Evolutionary conservation across 192 early-diverging fungal species (phyloP).

Genomic region (Entomortierella lignicola): DNA sequence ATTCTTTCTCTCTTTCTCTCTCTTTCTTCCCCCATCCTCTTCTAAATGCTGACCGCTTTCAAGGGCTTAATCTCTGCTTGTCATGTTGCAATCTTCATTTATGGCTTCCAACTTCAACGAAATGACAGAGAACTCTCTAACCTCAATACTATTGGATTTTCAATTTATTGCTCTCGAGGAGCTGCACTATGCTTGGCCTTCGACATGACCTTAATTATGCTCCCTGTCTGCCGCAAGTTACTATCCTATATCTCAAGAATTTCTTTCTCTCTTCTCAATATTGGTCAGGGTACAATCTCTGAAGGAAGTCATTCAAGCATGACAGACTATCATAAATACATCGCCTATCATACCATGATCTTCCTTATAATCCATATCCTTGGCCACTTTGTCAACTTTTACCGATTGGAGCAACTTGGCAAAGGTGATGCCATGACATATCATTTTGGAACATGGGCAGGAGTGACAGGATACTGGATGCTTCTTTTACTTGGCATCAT

Average conservation of each 20-base stretch:
- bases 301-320: slow-evolving; percentile 39
- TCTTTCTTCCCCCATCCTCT: background rate
- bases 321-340: slow-evolving; percentile 34
- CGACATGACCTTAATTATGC: slow-evolving; percentile 63
- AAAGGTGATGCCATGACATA: slow-evolving; percentile 33
- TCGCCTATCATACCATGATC: slow-evolving; percentile 69
- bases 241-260: slow-evolving; percentile 43
- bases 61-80: slow-evolving; percentile 28
- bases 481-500: slow-evolving; percentile 72
- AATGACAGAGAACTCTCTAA: slow-evolving; percentile 58
- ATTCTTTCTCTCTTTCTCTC: background rate
- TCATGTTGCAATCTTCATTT: slow-evolving; percentile 60
- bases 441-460: slow-evolving; percentile 62
- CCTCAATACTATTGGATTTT: slow-evolving; percentile 63
- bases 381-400: slow-evolving; percentile 71
- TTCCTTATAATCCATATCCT: slow-evolving; percentile 70
- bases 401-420: slow-evolving; percentile 37
- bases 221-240: slow-evolving; percentile 64
- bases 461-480: slow-evolving; percentile 76
- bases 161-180: slow-evolving; percentile 66
- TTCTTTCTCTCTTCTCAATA: slow-evolving; percentile 8
- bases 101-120: slow-evolving; percentile 64
- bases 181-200: slow-evolving; percentile 66
- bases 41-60: slow-evolving; percentile 21
- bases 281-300: slow-evolving; percentile 41